Evolutionary conservation across 139 green algal species (phyloP).

Genomic region (Chlorella sorokiniana): DNA sequence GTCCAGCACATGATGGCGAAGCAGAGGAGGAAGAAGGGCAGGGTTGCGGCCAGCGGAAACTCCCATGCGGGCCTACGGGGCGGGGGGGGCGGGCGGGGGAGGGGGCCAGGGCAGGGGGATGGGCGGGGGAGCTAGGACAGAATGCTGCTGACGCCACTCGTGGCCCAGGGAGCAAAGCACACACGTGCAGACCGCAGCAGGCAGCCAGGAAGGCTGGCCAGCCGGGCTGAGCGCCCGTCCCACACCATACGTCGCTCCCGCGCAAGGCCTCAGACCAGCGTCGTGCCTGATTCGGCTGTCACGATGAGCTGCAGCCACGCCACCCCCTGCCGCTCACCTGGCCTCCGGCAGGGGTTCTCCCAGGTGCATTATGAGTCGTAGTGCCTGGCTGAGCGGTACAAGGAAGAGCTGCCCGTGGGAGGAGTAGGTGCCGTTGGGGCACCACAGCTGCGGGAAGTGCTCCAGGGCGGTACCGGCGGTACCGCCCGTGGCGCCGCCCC

Average conservation of each 20-base stretch:
- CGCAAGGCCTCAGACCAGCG: background rate
- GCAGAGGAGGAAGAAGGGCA: constrained; percentile 54
- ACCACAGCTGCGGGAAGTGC: constrained; percentile 73
- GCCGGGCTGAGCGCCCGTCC: too few relatives aligned
- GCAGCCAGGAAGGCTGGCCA: background rate
- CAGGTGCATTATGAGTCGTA: constrained; percentile 70
- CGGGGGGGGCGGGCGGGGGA: background rate
- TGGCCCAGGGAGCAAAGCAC: background rate
- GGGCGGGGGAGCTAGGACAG: background rate
- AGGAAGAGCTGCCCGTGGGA: constrained; percentile 74
- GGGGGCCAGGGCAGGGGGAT: background rate
- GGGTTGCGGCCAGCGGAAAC: constrained; percentile 16
- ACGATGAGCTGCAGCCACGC: background rate
- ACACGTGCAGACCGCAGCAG: background rate
- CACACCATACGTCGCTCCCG: too few relatives aligned
- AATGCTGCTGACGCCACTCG: background rate
- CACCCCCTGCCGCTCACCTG: background rate
- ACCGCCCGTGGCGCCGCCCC: constrained; percentile 9
- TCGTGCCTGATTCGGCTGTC: background rate
- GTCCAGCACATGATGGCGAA: constrained; percentile 66
- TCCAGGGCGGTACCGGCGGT: background rate
- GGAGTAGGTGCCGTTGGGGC: constrained; percentile 47
- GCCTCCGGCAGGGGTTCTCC: constrained; percentile 56
- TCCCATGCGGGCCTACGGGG: constrained; percentile 30
- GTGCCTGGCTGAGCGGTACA: constrained; percentile 62